A percentile compares a stretch with the other conserved stretches of the same genome.
Conservation (phyloP, 192 early-diverging fungal species). For the Umbelopsis sp. region DNA sequence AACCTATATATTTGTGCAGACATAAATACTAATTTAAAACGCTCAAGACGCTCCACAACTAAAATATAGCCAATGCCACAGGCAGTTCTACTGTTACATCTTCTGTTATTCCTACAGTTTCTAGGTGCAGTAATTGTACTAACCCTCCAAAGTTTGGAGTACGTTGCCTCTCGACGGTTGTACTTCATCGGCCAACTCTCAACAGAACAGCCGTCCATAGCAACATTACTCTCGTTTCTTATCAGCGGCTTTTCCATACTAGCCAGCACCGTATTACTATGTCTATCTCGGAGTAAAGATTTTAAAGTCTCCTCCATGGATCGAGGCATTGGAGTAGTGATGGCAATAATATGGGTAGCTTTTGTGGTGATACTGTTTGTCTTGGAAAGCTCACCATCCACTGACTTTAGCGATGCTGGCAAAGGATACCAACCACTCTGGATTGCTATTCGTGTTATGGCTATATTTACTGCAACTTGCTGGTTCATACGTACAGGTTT, state of each 20-base stretch:
- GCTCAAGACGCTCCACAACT: not conserved
- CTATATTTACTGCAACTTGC: not conserved
- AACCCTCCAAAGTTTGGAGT: not conserved
- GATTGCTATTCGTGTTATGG: not conserved
- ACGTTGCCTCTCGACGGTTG: not conserved
- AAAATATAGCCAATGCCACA: not conserved
- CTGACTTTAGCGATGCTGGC: not conserved
- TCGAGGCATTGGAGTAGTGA: not conserved
- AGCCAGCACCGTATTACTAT: not conserved
- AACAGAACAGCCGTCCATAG: not conserved
- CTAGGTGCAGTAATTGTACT: not conserved
- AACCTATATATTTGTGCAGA: too few species aligned
- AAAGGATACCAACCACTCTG: not conserved
- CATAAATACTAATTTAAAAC: not conserved
- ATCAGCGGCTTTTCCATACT: slow-evolving; percentile 1
- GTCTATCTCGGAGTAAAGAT: not conserved
- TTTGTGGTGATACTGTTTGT: not conserved
- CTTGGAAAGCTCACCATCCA: not conserved
- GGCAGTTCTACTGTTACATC: not conserved
- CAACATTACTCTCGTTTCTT: not conserved
- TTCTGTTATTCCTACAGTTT: not conserved
- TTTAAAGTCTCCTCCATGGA: slow-evolving; percentile 2
- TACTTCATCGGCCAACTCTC: not conserved
- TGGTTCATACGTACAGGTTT: not conserved
- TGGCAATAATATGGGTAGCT: not conserved